Evolutionary conservation across 257 asterid species (phyloP), one percentile per base, ranked within the genome.

Genomic region (Lavandula angustifolia): DNA sequence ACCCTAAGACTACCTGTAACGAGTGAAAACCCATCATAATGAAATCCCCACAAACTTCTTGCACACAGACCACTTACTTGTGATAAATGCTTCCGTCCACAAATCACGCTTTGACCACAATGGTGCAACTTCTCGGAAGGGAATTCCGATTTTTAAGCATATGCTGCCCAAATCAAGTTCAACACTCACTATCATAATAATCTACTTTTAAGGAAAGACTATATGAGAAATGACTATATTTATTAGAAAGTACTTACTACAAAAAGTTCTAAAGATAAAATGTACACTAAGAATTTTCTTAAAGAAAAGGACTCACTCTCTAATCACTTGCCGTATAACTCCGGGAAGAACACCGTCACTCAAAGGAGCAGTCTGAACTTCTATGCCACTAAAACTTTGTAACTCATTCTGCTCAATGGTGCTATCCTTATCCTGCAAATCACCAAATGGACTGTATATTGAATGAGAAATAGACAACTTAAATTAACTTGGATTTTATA

Each of bases 331-430:
- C 54, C 97, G 88, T 73, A 88, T 72, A 61, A 94, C 82, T 73
- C 97, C 99, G 9, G 99, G 97, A 74, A 94, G 95, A 56, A 86
- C 87, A 60, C 96, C 97, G 35, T 85, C 89, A 35, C 64, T 49
- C 46, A 90, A 41, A 35, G 97, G 87, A 69, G 99, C 89, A 34
- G 95, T 87, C 79, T 87, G 99, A 69, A 87, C 76, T 77, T 87
- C 96, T 56, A 86, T 51, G 65, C 69, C 60, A 35, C 54, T 69
- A 16, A 18, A 32, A 54, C 37, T 66, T 66, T 43, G 82, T 16
- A 54, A 48, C 42, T 73, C 75, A 65, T 74, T 64, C 73, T 48
- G 62, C 70, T 78, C 70, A 54, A 32, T 18, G 34, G 55, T 52
- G 51, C 27, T 22, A 22, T 61, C 62, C 51, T 71, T 76, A 63